These are phyloP conservation scores for Venturia effusa DNA, from an alignment of 2,329 filamentous ascomycete genomes.

Conservation along the genomic window DNA sequence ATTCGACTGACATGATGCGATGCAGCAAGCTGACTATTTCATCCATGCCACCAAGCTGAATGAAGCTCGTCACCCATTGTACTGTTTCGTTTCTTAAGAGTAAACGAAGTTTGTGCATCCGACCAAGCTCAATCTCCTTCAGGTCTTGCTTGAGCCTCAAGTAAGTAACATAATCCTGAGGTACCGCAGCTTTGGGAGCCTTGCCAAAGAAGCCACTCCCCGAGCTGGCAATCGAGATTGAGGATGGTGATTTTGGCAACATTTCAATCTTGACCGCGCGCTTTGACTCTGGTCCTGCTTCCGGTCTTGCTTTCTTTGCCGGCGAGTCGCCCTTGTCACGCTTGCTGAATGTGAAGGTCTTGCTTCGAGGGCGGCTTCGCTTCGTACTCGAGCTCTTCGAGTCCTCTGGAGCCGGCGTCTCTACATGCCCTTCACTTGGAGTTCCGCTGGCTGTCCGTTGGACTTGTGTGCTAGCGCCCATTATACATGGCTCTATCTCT, in stretches of 20 bases:
- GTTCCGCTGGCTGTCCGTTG: conserved; percentile 2
- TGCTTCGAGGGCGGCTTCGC: conserved; percentile 48
- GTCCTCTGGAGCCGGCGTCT: not conserved
- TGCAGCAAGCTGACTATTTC: conserved; percentile 80
- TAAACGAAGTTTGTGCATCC: conserved; percentile 83
- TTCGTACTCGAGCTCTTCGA: conserved; percentile 30
- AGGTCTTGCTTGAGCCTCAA: conserved; percentile 71
- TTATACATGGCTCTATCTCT: not conserved
- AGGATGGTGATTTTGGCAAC: conserved; percentile 50
- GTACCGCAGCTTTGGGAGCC: conserved; percentile 62
- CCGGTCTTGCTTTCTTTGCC: conserved; percentile 63
- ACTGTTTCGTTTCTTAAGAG: conserved; percentile 91
- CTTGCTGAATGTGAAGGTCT: conserved; percentile 69
- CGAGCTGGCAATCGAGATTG: conserved; percentile 30
- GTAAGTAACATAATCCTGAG: conserved; percentile 78
- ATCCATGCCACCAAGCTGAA: conserved; percentile 80
- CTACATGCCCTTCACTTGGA: conserved; percentile 6
- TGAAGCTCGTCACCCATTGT: conserved; percentile 87
- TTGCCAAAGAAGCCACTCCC: conserved; percentile 48
- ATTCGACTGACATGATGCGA: conserved; percentile 90
- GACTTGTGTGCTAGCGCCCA: not conserved
- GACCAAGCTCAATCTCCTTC: conserved; percentile 80
- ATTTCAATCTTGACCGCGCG: not conserved
- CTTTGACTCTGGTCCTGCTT: conserved; percentile 21
- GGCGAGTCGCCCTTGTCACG: conserved; percentile 50